A percentile compares a stretch with the other conserved stretches of the same genome.
Conservation (phyloP, 2,329 filamentous ascomycete species). For the Neonectria punicea region DNA sequence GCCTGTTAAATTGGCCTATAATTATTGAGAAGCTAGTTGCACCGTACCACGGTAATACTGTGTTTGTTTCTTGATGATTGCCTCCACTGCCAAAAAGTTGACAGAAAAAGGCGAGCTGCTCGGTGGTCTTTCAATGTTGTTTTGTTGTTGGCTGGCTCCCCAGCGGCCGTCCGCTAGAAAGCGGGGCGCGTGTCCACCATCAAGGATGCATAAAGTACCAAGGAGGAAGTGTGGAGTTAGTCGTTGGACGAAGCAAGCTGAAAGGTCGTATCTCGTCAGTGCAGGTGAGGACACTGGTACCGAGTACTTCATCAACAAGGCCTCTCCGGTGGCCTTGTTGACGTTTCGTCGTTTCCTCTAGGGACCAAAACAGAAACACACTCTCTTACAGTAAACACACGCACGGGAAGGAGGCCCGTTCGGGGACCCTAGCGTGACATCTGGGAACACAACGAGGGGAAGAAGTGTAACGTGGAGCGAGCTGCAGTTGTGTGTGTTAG, state of each 20-base stretch:
- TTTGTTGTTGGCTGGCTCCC: slow-evolving; percentile 29
- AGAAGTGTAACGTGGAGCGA: slow-evolving; percentile 1
- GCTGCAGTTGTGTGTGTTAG: background rate
- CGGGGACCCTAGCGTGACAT: slow-evolving; percentile 3
- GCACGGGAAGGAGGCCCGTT: slow-evolving; percentile 14
- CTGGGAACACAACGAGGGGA: slow-evolving; percentile 4
- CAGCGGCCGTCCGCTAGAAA: slow-evolving; percentile 21
- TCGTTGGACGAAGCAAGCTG: slow-evolving; percentile 38
- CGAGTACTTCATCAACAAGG: slow-evolving; percentile 16
- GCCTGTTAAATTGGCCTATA: background rate
- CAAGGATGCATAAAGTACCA: slow-evolving; percentile 28
- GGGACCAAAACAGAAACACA: slow-evolving; percentile 16
- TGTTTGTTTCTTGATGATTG: slow-evolving; percentile 27
- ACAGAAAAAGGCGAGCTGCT: slow-evolving; percentile 33
- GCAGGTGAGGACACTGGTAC: slow-evolving; percentile 4
- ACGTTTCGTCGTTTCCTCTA: slow-evolving; percentile 1
- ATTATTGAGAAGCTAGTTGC: background rate
- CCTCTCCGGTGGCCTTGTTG: slow-evolving; percentile 12
- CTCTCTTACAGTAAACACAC: background rate
- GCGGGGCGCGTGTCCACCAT: slow-evolving; percentile 29
- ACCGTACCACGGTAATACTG: slow-evolving; percentile 28
- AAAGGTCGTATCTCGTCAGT: slow-evolving; percentile 24
- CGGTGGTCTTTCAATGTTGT: slow-evolving; percentile 23
- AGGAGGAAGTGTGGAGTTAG: slow-evolving; percentile 40
- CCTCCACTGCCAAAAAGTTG: slow-evolving; percentile 18